Conservation (phyloP, 495 filamentous ascomycete genomes). For the Daldinia decipiens region DNA sequence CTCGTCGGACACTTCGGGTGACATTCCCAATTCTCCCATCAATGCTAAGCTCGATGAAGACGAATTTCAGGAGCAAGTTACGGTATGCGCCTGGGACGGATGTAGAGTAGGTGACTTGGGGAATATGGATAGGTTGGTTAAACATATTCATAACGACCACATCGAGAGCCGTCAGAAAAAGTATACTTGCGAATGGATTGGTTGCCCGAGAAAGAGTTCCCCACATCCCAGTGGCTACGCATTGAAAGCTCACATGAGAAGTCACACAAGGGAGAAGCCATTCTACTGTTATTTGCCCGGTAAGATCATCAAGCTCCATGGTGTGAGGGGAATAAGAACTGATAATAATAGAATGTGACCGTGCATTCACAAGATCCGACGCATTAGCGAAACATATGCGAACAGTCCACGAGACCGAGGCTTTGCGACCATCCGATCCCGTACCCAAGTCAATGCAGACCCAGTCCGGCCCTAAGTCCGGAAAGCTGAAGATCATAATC, state of each 20-base stretch:
- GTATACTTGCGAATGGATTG: conserved; percentile 94
- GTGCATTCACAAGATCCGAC: conserved; percentile 95
- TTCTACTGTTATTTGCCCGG: conserved; percentile 96
- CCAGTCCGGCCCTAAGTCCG: conserved; percentile 60
- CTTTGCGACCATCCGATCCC: conserved; percentile 85
- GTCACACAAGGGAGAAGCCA: conserved; percentile 96
- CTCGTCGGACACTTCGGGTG: conserved; percentile 87
- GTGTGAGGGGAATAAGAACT: conserved; percentile 1
- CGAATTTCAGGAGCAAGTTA: conserved; percentile 89
- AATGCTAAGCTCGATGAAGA: conserved; percentile 76
- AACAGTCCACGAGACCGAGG: conserved; percentile 97
- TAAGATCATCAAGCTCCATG: conserved; percentile 51
- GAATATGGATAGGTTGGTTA: conserved; percentile 93
- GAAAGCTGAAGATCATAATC: conserved; percentile 72
- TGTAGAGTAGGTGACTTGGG: conserved; percentile 81
- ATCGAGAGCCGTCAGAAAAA: conserved; percentile 77
- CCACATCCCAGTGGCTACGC: conserved; percentile 96
- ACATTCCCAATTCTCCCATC: conserved; percentile 76
- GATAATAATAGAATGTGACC: conserved; percentile 82
- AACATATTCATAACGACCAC: conserved; percentile 93
- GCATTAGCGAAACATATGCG: conserved; percentile 98
- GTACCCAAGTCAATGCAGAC: conserved; percentile 78
- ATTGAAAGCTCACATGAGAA: conserved; percentile 94
- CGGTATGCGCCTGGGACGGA: conserved; percentile 87
- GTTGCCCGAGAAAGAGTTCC: conserved; percentile 85